Evolutionary conservation across 495 filamentous ascomycete species (phyloP), one percentile per base, ranked within the genome.

Genomic region (Astrothelium macrocarpum): DNA sequence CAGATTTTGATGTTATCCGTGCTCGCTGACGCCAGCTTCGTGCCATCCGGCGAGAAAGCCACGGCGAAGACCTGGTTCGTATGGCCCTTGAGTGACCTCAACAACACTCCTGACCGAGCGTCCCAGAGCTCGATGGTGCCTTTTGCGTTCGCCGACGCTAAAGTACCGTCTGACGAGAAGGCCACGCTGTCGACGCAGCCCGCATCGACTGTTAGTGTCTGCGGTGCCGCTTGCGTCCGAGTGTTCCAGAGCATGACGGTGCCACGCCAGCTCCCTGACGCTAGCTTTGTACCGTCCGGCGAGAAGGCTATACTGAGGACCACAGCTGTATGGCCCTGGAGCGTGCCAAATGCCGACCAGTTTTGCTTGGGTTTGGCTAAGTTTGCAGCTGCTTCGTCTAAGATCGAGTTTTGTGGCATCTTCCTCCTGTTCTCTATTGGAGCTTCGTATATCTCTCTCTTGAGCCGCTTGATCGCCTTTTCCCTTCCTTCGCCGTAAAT

Each of bases 401-500:
- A n/a, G n/a, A n/a, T n/a, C n/a, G n/a, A n/a, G n/a, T n/a, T n/a
- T n/a, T n/a, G n/a, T n/a, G n/a, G n/a, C n/a, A 42, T 42, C 36
- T 42, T 42, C 10, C 36, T 16, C 36, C 18, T 42, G 36, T 0
- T 42, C 36, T 42, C 36, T 42, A 10, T n/a, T n/a, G n/a, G n/a
- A n/a, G n/a, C 36, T 42, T 42, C 18, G 36, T 1, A 16, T 29
- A 66, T 62, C 45, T 68, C 64, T 34, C 66, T 49, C 43, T 66
- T 64, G 1, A 68, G 39, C 11, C 66, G 59, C 7, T 28, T 31
- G 59, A 68, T 66, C 10, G 66, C 66, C 1, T 16, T 42, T 18
- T 61, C 49, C 36, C 45, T 31, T 10, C 66, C 59, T 56, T 70
- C 68, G 53, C 68, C 68, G 46, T 70, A 70, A 4, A 68, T 36